Evolutionary conservation across 768 basidiomycete genomes (phyloP).

Genomic region (Asterophora lycoperdoides): DNA sequence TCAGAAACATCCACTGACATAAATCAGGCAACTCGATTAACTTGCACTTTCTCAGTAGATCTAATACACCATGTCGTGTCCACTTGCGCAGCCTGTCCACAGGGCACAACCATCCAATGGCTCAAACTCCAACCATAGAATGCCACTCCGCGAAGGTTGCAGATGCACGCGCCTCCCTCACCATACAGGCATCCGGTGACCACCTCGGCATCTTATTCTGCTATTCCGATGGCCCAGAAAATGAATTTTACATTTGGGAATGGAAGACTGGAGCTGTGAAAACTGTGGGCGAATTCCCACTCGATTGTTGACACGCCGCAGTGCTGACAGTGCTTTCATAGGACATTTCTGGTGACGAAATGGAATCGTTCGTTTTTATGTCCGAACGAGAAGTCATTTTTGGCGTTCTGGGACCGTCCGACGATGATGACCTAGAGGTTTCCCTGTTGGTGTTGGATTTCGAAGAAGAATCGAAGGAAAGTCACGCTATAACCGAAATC

Average conservation of each 20-base stretch:
- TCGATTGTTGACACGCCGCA: not conserved
- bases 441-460: conserved; percentile 40
- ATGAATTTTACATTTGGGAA: conserved; percentile 58
- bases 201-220: conserved; percentile 47
- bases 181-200: conserved; percentile 54
- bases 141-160: conserved; percentile 21
- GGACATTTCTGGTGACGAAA: conserved; percentile 27
- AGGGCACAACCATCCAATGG: conserved; percentile 43
- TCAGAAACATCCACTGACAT: not conserved
- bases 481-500: conserved; percentile 25
- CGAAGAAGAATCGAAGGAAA: conserved; percentile 24
- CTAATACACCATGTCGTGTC: conserved; percentile 26
- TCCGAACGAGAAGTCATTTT: conserved; percentile 37
- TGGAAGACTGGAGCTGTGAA: conserved; percentile 55
- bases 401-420: conserved; percentile 22
- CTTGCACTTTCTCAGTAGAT: conserved; percentile 3
- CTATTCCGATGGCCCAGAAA: conserved; percentile 27
- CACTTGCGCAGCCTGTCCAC: conserved; percentile 45
- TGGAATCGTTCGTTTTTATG: conserved; percentile 41
- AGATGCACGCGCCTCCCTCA: conserved; percentile 29
- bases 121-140: conserved; percentile 30
- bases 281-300: conserved; percentile 37
- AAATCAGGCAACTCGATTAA: not conserved
- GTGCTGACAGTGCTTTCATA: conserved; percentile 5
- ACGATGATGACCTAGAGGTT: conserved; percentile 15